Conservation (phyloP, 306 rosid species). For the Acacia melanoxylon region DNA sequence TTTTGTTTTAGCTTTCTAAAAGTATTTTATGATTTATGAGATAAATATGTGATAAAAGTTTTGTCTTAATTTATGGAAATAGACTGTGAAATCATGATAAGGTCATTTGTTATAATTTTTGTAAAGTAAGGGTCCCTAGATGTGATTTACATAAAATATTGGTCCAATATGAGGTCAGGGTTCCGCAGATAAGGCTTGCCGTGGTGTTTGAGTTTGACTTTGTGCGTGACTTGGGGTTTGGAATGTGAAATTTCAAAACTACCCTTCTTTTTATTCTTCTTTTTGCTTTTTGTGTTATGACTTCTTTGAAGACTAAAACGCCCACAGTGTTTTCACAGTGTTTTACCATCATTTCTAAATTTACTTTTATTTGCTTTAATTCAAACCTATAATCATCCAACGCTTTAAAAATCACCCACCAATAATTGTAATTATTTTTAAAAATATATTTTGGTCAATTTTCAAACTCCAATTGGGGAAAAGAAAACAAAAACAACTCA, state of each 20-base stretch:
- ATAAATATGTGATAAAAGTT: too few relatives aligned
- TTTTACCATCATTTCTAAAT: background rate
- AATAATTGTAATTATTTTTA: background rate
- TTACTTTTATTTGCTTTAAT: background rate
- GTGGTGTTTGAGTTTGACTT: background rate
- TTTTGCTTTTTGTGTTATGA: background rate
- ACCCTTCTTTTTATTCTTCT: background rate
- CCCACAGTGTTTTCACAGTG: constrained; percentile 3
- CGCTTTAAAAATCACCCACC: background rate
- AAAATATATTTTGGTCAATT: background rate
- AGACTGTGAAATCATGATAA: too few relatives aligned
- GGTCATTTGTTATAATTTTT: too few relatives aligned
- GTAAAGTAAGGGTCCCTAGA: too few relatives aligned
- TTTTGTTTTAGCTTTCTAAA: too few relatives aligned
- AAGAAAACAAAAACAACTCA: background rate
- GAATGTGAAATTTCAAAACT: background rate
- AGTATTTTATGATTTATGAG: too few relatives aligned
- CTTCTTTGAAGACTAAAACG: background rate
- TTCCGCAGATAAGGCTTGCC: too few relatives aligned
- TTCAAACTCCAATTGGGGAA: background rate
- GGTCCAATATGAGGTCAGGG: too few relatives aligned
- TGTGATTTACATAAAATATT: too few relatives aligned
- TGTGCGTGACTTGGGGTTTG: background rate
- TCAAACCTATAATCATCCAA: background rate
- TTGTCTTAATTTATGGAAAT: too few relatives aligned